Conservation (phyloP, 176 grass and related monocot species). For the Hordeum vulgare region DNA sequence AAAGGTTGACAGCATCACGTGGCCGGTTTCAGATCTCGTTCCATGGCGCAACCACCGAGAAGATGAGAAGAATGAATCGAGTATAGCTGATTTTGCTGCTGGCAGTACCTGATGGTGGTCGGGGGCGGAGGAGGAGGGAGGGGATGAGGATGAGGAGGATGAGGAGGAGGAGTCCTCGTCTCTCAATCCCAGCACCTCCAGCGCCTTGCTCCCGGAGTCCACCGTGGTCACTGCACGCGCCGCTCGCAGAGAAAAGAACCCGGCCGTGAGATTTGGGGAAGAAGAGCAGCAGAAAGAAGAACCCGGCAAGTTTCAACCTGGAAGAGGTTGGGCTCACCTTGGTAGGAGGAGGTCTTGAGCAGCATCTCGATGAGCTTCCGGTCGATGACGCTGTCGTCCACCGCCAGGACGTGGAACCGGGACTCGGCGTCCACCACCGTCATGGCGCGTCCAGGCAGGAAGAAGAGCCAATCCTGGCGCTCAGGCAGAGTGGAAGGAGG, state of each 20-base stretch:
- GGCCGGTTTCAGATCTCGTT: neutral
- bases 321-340: conserved; percentile 36
- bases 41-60: neutral
- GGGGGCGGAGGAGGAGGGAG: neutral
- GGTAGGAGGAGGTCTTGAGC: conserved; percentile 83
- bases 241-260: neutral
- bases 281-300: neutral
- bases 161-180: conserved; percentile 33
- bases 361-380: conserved; percentile 96
- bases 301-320: neutral
- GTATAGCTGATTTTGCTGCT: neutral
- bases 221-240: conserved; percentile 60
- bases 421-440: conserved; percentile 48
- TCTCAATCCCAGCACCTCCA: conserved; percentile 68
- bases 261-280: neutral
- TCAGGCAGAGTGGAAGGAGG: neutral
- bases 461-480: too few species aligned
- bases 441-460: too few species aligned
- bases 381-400: conserved; percentile 96
- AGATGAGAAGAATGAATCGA: neutral
- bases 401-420: conserved; percentile 81
- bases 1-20: neutral
- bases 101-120: conserved; percentile 48
- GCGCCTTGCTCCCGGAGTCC: conserved; percentile 89
- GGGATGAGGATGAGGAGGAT: conserved; percentile 30